Evolutionary conservation across 2,329 filamentous ascomycete genomes (phyloP), one percentile per base, ranked within the genome.

Genomic region (Ilyonectria destructans): DNA sequence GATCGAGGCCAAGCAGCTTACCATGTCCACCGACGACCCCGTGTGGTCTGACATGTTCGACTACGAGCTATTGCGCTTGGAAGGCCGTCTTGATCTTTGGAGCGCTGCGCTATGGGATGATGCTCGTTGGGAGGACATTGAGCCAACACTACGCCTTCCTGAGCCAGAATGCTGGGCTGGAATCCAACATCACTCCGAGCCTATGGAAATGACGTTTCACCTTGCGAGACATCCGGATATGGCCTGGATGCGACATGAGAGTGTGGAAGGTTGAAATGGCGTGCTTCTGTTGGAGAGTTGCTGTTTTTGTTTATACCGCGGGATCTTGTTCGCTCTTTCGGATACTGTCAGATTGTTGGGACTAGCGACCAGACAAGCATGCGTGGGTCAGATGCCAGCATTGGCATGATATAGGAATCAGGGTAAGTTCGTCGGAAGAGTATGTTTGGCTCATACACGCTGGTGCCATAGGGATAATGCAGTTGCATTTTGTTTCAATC

Each of bases 21-120:
- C 19, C 23, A 29, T 58, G 7, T 40, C 49, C 29, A 13, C 12
- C n/a, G 29, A 26, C 23, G 26, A 59, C 31, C 26, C 26, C 7
- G 9, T 6, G 13, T 65, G 46, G 56, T n/a, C 10, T 8, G 64
- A 58, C 51, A 51, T 61, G 26, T 67, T 69, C 15, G 46, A 58
- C 35, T 21, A 33, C 13, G 33, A 58, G 1, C 29, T 57, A 26
- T 9, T 12, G 33, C 37, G 15, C 2, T n/a, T 63, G 31, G 68
- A 72, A 40, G 68, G 63, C 9, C 63, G 60, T 9, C 29, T 72
- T 15, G 68, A 69, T 35, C 17, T 70, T 1, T 70, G 65, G 68
- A 58, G 48, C 3, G 60, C 68, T 4, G 58, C 65, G 8, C 37
- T 71, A 12, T 71, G 70, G 70, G 58, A 70, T 43, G 35, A 45